Conservation (phyloP, 441 rosid species). For the Populus trichocarpa region DNA sequence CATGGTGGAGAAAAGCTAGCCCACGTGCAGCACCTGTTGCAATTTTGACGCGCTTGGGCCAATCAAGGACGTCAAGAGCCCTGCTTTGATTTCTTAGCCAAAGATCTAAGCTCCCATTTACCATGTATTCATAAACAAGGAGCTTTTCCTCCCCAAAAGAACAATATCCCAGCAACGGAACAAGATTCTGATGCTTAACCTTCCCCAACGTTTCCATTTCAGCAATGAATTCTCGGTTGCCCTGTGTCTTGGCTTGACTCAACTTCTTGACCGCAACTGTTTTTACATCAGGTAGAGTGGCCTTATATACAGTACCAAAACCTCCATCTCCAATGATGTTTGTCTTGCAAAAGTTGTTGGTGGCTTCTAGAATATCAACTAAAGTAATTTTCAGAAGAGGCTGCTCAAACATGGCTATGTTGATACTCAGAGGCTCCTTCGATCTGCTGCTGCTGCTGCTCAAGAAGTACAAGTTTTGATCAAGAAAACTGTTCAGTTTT, state of each 20-base stretch:
- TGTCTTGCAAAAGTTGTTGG: conserved; percentile 71
- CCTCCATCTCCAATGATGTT: conserved; percentile 94
- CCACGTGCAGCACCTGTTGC: conserved; percentile 79
- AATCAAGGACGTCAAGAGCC: conserved; percentile 62
- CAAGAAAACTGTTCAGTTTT: conserved; percentile 48
- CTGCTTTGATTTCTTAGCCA: conserved; percentile 77
- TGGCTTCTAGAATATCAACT: conserved; percentile 72
- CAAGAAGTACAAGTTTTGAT: conserved; percentile 54
- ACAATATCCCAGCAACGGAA: conserved; percentile 83
- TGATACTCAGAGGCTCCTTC: conserved; percentile 86
- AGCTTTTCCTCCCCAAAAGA: conserved; percentile 79
- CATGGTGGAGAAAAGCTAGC: conserved; percentile 82
- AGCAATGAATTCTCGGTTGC: conserved; percentile 81
- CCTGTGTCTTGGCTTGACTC: conserved; percentile 79
- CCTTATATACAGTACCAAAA: conserved; percentile 87
- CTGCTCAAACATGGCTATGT: conserved; percentile 77
- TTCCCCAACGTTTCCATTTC: conserved; percentile 96
- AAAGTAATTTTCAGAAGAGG: conserved; percentile 76
- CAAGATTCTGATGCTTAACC: conserved; percentile 88
- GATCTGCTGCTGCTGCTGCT: conserved; percentile 69
- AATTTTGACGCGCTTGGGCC: conserved; percentile 74
- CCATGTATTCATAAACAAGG: conserved; percentile 92
- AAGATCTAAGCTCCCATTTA: conserved; percentile 80
- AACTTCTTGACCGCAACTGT: conserved; percentile 90
- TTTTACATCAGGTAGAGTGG: conserved; percentile 51